Evolutionary conservation across 2,329 filamentous ascomycete species (phyloP).

Genomic region (Aspergillus caelatus): DNA sequence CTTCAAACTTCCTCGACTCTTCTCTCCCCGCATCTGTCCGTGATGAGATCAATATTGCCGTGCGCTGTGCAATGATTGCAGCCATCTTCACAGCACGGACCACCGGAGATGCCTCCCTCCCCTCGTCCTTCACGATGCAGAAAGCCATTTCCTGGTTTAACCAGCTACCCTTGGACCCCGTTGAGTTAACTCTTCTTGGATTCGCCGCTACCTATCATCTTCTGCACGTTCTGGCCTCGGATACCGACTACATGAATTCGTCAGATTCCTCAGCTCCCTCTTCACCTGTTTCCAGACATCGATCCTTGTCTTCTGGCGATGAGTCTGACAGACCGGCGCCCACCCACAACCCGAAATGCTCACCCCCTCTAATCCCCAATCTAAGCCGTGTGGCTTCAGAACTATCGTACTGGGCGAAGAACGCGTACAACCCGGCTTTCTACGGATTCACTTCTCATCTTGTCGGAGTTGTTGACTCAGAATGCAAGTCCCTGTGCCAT

Average conservation of each 20-base stretch:
- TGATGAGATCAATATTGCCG: slow-evolving; percentile 59
- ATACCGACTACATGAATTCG: slow-evolving; percentile 42
- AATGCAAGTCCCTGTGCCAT: slow-evolving; percentile 40
- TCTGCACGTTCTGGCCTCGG: slow-evolving; percentile 43
- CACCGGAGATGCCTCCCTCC: slow-evolving; percentile 34
- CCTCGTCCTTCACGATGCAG: slow-evolving; percentile 41
- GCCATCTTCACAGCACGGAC: slow-evolving; percentile 50
- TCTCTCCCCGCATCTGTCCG: slow-evolving; percentile 54
- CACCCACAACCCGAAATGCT: slow-evolving; percentile 10
- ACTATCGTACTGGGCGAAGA: slow-evolving; percentile 48
- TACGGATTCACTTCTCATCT: slow-evolving; percentile 44
- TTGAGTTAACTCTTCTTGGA: slow-evolving; percentile 45
- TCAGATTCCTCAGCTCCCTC: slow-evolving; percentile 36
- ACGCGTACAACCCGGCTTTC: slow-evolving; percentile 48
- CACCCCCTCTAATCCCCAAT: slow-evolving; percentile 32
- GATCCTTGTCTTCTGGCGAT: slow-evolving; percentile 28
- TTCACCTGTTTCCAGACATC: slow-evolving; percentile 26
- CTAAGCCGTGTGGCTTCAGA: slow-evolving; percentile 43
- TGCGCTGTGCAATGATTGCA: slow-evolving; percentile 63
- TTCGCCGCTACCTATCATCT: slow-evolving; percentile 47
- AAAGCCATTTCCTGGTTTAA: slow-evolving; percentile 48
- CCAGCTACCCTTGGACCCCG: slow-evolving; percentile 44
- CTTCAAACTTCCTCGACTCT: slow-evolving; percentile 54
- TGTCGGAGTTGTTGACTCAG: slow-evolving; percentile 42
- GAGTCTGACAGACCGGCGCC: slow-evolving; percentile 28